Evolutionary conservation across 169 alveolate genomes (phyloP), one percentile per base, ranked within the genome.

Genomic region (Babesia microti): DNA sequence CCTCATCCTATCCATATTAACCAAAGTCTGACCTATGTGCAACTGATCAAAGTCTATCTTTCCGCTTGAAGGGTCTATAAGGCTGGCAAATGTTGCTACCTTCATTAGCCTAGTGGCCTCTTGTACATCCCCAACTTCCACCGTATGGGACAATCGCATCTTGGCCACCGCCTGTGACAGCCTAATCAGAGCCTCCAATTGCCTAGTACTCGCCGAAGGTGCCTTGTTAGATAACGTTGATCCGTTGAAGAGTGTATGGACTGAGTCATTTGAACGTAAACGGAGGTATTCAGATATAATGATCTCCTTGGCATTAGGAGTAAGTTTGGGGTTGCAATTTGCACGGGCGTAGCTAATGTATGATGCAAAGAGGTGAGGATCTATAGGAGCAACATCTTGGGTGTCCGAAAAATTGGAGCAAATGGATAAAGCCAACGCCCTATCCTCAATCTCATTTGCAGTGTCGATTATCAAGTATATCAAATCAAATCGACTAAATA

Each of bases 1-100:
- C 43, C 40, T 54, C 6, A 32, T 51, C 19, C 44, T 22, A n/a
- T 48, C 48, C 22, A 60, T 36, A 23, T 48, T 51, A 12, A 50
- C 55, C 1, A 41, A 21, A 12, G 84, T 56, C 14, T 69, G 85
- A 18, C 97, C 98, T 35, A 94, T 87, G 21, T 87, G 72, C 18
- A 94, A 65, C 55, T 92, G 85, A 60, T 92, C 98, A 85, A 92
- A 90, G 71, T 94, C 98, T 22, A 92, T 91, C 41, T 85, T 75
- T 7, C 98, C 98, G 33, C 98, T 92, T 11, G 82, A 71, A 1
- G 99, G 99, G 54, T 96, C 98, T 24, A 96, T 91, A n/a, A 97
- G 96, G 15, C 98, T 95, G 59, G 90, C 94, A 75, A 92, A 92
- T 21, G 98, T 93, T 18, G 99, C 97, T 19, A 91, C 93, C 78